Base-by-base conservation (phyloP, 2,329 filamentous ascomycete genomes). In the Xylariaceae sp. region DNA sequence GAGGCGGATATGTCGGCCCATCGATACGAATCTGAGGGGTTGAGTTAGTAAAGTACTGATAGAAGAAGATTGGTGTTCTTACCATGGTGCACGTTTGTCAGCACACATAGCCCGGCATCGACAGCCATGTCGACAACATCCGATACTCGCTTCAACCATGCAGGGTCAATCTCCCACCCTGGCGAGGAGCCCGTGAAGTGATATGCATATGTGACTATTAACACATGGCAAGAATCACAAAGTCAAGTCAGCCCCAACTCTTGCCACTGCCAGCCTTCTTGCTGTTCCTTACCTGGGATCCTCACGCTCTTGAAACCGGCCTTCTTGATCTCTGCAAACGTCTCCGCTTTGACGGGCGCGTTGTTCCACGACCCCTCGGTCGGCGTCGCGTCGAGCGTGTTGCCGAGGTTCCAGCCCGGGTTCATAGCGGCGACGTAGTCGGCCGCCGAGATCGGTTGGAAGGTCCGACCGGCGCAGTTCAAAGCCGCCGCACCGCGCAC, bases 331-430 rank as follows among this genome's bases (percentile, higher is more conserved):
- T 69, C 61, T 30, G 72, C 63, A 40, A 81, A 75, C 0, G 73
- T 76, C 1, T 55, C 53, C 2, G 59, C 60, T 5, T 67, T 60
- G 1, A 77, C 73, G 0, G 70, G 65, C 0, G 68, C 62, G 40
- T 79, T 79, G 47, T 74, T 74, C 76, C 75, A 81, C 2, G 68
- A 71, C 4, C 72, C 74, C 52, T 81, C 76, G 34, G 68, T 61
- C 4, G 74, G 68, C 6, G 68, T 57, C 1, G 74, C 73, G 51
- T 79, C 77, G 19, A 80, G 64, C 0, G 74, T 77, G 40, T 80
- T 80, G 8, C 76, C 76, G 7, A 78, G 49, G 46, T 79, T 80
- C 76, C 76, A 80, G 6, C 76, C 75, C 1, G 74, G 70, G 34
- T 71, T 71, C 28, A 77, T 61, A 7, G 61, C 65, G 4, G 63